Percentiles rank a stretch among this genome's conserved stretches.
These are phyloP conservation scores for Leccinum obscurum DNA, from an alignment of 768 basidiomycete species.

Conservation along the genomic window DNA sequence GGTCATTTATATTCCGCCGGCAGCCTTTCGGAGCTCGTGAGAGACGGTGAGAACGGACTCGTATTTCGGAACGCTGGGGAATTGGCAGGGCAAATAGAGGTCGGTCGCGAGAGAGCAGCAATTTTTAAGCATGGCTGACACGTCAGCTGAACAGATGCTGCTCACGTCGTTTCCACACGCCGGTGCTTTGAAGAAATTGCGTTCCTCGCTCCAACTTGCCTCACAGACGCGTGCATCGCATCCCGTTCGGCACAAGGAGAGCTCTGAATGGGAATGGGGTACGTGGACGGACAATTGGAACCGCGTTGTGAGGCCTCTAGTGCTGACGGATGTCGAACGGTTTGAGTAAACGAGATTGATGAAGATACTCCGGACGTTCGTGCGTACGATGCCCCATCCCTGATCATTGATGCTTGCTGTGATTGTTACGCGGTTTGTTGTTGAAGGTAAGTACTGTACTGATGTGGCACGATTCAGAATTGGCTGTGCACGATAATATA, in stretches of 20 bases:
- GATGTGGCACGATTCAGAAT: background rate
- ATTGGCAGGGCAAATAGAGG: conserved; percentile 71
- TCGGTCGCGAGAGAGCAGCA: conserved; percentile 5
- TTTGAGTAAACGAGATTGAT: conserved; percentile 15
- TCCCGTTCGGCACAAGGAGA: conserved; percentile 21
- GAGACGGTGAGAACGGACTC: conserved; percentile 80
- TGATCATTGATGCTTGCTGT: background rate
- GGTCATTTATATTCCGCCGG: conserved; percentile 1
- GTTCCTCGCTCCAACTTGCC: conserved; percentile 46
- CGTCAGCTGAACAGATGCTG: conserved; percentile 43
- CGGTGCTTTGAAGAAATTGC: conserved; percentile 48
- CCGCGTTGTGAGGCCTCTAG: conserved; percentile 58
- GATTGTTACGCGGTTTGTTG: conserved; percentile 1
- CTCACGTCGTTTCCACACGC: conserved; percentile 63
- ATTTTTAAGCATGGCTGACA: background rate
- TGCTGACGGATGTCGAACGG: conserved; percentile 34
- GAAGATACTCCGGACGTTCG: no score
- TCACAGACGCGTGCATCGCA: conserved; percentile 28
- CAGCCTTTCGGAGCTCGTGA: conserved; percentile 86
- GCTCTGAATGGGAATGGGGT: conserved; percentile 55
- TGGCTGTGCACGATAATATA: background rate
- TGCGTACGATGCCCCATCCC: background rate
- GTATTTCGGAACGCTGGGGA: conserved; percentile 68
- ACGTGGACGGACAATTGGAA: conserved; percentile 91
- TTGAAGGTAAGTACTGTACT: background rate